Evolutionary conservation across 306 rosid species (phyloP).

Genomic region (Cucurbita argyrosperma): DNA sequence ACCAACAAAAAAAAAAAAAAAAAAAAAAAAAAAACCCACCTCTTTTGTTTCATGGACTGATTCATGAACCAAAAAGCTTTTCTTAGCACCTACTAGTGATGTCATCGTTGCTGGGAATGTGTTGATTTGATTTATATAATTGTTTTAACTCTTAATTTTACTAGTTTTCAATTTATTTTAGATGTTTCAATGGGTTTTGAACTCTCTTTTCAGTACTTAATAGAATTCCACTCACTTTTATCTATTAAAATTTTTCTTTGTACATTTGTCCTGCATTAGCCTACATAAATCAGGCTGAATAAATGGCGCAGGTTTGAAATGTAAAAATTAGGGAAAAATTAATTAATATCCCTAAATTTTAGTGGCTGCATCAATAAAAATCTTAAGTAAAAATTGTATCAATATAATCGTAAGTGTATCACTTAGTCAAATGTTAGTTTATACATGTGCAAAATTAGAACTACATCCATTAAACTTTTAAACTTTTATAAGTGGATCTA

Average conservation of each 20-base stretch:
- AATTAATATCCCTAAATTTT: too few species aligned
- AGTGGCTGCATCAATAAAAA: too few species aligned
- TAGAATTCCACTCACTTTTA: neutral
- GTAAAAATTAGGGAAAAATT: neutral
- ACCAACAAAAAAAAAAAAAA: neutral
- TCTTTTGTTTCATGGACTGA: too few species aligned
- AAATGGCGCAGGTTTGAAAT: neutral
- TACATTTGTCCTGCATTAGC: neutral
- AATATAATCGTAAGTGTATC: too few species aligned
- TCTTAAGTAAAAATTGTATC: too few species aligned
- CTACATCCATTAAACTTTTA: too few species aligned
- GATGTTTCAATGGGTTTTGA: neutral
- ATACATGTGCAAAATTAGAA: too few species aligned
- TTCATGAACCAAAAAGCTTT: neutral
- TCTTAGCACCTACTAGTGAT: neutral
- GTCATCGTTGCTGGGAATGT: neutral
- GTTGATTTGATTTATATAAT: neutral
- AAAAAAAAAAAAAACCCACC: too few species aligned
- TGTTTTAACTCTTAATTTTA: neutral
- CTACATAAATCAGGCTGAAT: neutral
- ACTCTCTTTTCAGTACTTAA: neutral
- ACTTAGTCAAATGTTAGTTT: too few species aligned
- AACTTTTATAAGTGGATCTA: too few species aligned
- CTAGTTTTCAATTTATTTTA: neutral
- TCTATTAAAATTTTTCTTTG: neutral